Base-by-base conservation (phyloP, 208 protist species). In the Crithidia mellificae region DNA sequence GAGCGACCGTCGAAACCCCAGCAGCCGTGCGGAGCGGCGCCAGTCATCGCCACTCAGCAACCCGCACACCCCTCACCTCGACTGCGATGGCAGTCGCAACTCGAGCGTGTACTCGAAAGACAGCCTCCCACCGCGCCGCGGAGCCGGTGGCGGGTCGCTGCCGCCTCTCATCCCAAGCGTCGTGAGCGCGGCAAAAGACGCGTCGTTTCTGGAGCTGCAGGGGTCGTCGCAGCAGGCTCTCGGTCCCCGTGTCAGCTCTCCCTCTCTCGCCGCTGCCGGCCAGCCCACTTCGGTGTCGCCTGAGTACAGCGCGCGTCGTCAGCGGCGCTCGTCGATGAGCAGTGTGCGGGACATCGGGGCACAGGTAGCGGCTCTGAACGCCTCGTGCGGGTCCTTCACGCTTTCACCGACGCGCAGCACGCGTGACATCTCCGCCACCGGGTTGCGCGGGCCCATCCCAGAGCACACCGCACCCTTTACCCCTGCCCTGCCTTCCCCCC, bases 381-480 rank as follows among this genome's bases (percentile, higher is more conserved):
- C 30, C 14, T 65, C 59, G 2, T 27, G 14, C 34, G 59, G 32
- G 1, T 65, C 59, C 59, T 65, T 65, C 34, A 55, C 59, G 11
- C 59, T 65, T 15, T 65, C 59, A 6, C 59, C 59, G 20, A 46
- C 29, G n/a, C 59, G 46, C 59, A 65, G 59, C 46, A 65, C 59
- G 34, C 59, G 59, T 11, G 59, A 65, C 34, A 65, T 65, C 59
- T 65, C 59, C 20, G 44, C 46, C 1, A 65, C 59, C 11, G 59
- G 59, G 25, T 32, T 65, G 47, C 59, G 59, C 12, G 59, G 59
- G 5, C 59, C 59, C 1, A 65, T 65, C 14, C 59, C 59, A 2
- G 59, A 65, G 34, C 50, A 65, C 46, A 47, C 11, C 34, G 7
- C 47, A 15, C 32, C 11, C 2, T 17, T 38, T 17, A 11, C 32